Base-by-base conservation (phyloP, 2,329 filamentous ascomycete genomes). In the Trichoderma cornu-damae region DNA sequence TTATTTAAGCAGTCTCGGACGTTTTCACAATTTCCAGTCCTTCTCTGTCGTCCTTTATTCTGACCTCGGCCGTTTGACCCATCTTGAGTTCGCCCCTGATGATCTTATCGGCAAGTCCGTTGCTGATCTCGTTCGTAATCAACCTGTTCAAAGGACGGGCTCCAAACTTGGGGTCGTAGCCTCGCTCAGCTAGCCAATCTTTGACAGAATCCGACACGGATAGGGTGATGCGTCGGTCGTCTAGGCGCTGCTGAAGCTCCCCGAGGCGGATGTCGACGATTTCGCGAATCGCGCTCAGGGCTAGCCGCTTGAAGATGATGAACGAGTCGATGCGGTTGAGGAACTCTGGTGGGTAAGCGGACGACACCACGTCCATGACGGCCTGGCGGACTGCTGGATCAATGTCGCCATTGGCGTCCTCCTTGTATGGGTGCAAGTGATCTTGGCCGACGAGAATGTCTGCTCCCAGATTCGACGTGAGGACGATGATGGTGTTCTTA, bases 281-380 rank as follows among this genome's bases (percentile, higher is more conserved):
- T 67, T 96, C 92, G 28, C 90, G 82, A 57, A 97, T 80, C 14
- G 93, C 92, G 16, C 80, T 77, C 28, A 80, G 81, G 1, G 90
- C 89, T 2, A 97, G 81, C 7, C 93, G 84, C 73, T 92, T 93
- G 79, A 97, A 97, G 68, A 97, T 77, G 70, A 97, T 96, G 75
- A 97, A 96, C 60, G 95, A 93, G 72, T 97, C 93, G 61, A 97
- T 90, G 18, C 94, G 84, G 75, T 99, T 97, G 62, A 97, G 81
- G 78, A 97, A 99, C 70, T 97, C 94, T 3, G 94, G 94, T 4
- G 93, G 85, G 69, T 96, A 87, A 51, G 76, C 78, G 7, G 79
- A 72, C 16, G 87, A 79, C 1, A 97, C 92, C 14, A 95, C 85
- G 66, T 96, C 89, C 85, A 97, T 91, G 54, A 97, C 92, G 0